Conservation (phyloP, 805 yeast species). For the Scheffersomyces stipitis region DNA sequence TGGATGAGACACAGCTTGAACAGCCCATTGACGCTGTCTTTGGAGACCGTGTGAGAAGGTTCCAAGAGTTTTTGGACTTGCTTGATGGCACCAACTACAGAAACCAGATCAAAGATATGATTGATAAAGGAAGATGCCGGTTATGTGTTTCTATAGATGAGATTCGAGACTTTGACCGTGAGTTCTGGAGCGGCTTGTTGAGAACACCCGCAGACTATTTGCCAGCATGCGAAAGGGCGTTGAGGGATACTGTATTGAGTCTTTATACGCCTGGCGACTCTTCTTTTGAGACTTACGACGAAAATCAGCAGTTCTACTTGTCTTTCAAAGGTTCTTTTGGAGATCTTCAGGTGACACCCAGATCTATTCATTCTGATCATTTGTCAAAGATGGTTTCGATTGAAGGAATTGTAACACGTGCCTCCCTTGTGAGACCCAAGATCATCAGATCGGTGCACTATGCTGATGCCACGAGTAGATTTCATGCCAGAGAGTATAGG, state of each 20-base stretch:
- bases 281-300: conserved; percentile 51
- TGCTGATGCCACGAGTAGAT: conserved; percentile 78
- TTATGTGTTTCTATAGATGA: conserved; percentile 81
- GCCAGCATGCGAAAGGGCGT: conserved; percentile 87
- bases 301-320: conserved; percentile 65
- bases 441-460: conserved; percentile 89
- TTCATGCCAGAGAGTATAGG: conserved; percentile 87
- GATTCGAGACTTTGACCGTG: conserved; percentile 76
- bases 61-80: conserved; percentile 77
- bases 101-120: conserved; percentile 70
- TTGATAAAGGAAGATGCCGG: conserved; percentile 63
- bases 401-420: conserved; percentile 94
- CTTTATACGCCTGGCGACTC: conserved; percentile 64
- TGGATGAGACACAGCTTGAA: conserved; percentile 25
- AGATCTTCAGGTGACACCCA: conserved; percentile 79
- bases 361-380: conserved; percentile 75
- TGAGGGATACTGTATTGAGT: conserved; percentile 74
- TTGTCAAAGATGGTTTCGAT: conserved; percentile 81
- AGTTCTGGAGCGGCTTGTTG: conserved; percentile 74
- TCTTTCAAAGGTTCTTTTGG: conserved; percentile 93
- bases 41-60: conserved; percentile 82
- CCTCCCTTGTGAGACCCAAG: conserved; percentile 91
- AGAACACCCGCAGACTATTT: conserved; percentile 77
- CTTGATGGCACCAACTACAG: conserved; percentile 62
- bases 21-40: conserved; percentile 50